A percentile compares a stretch with the other conserved stretches of the same genome.
Evolutionary conservation across 345 rosid species (phyloP).

Genomic region (Citrus unshiu): DNA sequence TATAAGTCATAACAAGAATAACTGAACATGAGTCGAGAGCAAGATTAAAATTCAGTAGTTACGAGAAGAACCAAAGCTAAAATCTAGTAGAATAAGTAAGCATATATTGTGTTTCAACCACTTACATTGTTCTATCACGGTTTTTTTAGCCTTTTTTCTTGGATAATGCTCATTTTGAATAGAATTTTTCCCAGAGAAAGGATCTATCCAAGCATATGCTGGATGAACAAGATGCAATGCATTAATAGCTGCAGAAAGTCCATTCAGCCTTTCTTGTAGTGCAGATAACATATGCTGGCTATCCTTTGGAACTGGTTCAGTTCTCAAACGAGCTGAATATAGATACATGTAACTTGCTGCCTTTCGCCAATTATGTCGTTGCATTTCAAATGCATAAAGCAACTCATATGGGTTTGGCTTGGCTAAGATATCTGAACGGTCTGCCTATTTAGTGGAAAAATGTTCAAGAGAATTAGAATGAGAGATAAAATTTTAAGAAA

Average conservation of each 20-base stretch:
- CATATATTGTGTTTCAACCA: conserved; percentile 1
- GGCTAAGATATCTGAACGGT: conserved; percentile 63
- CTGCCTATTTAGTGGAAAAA: conserved; percentile 56
- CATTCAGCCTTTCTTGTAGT: conserved; percentile 84
- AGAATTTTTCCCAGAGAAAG: conserved; percentile 39
- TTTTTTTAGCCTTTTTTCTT: conserved; percentile 67
- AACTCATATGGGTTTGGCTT: conserved; percentile 85
- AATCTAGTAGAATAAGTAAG: conserved; percentile 8
- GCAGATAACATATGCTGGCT: conserved; percentile 43
- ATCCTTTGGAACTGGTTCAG: conserved; percentile 55
- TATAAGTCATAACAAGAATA: neutral
- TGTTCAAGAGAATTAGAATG: conserved; percentile 3
- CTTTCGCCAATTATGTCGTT: conserved; percentile 85
- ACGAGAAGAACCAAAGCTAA: neutral
- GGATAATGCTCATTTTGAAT: conserved; percentile 45
- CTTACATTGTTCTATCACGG: conserved; percentile 53
- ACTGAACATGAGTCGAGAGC: neutral
- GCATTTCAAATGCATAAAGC: conserved; percentile 94
- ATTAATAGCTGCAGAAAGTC: conserved; percentile 87
- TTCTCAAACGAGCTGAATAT: conserved; percentile 70
- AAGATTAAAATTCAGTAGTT: neutral
- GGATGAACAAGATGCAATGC: conserved; percentile 84
- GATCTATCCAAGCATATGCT: conserved; percentile 84
- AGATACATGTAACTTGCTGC: conserved; percentile 87
- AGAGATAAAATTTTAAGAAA: conserved; percentile 12